Evolutionary conservation across 441 rosid genomes (phyloP), one percentile per base, ranked within the genome.

Genomic region (Francoa sonchifolia): DNA sequence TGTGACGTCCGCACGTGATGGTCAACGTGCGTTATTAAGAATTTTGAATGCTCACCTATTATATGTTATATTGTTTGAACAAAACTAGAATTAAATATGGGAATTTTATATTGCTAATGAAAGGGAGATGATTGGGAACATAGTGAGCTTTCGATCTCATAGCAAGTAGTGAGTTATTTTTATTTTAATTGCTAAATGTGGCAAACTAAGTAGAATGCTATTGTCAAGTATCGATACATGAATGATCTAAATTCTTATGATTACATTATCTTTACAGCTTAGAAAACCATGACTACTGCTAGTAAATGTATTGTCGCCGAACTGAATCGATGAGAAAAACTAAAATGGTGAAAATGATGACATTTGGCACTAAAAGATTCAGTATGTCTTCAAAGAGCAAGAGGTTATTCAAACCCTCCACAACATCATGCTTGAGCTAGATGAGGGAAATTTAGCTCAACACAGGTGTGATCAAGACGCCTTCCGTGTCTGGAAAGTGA

Each of bases 311-410:
- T 33, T 15, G 18, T 33, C 13, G 37, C 18, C 13, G 37, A 33
- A 15, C 8, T 33, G 37, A 33, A 15, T 15, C n/a, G 13, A 11
- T 14, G 32, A 6, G 32, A 33, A 33, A 33, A 33, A 11, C 8
- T 33, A 11, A 33, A 33, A n/a, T 33, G 15, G 37, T 33, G 37
- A 33, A 6, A 33, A 33, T 33, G n/a, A 11, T 8, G 37, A 33
- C 18, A 33, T 33, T 33, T 33, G 37, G 37, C 37, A 33, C 18
- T 11, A 16, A 10, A 33, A 33, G 8, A 15, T 33, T 15, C 37
- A 33, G 37, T 33, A 33, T 11, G 13, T 33, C 18, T 6, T 33
- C 2, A 16, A 33, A 6, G 37, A 33, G 13, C 37, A 5, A 5
- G 37, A 33, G 37, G 37, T 33, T 1, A 2, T 33, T 10, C 15